phyloP scores from a whole-genome alignment of 176 grass and related monocot species.

The Eragrostis curvula region DNA sequence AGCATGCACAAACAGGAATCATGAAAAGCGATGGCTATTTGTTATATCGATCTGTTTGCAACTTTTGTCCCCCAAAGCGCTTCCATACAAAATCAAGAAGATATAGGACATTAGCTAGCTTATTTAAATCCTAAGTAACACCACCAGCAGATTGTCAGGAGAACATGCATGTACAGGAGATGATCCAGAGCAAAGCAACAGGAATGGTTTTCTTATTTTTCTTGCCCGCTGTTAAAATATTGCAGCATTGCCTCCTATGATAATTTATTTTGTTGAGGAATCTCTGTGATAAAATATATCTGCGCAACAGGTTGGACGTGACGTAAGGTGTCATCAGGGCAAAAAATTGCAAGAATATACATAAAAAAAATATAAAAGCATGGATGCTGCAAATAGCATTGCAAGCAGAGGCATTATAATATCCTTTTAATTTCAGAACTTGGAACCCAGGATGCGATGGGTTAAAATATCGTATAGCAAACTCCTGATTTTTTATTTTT shows the following conservation, averaged over 20 bases:
- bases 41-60: neutral
- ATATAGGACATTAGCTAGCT: neutral
- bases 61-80: constrained; percentile 1
- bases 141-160: neutral
- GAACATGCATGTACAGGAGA: constrained; percentile 20
- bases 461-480: too few species aligned
- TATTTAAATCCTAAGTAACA: neutral
- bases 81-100: constrained; percentile 18
- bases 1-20: constrained; percentile 40
- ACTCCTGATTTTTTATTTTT: too few species aligned
- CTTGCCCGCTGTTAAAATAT: neutral
- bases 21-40: neutral
- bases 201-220: neutral
- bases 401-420: too few species aligned
- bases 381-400: too few species aligned
- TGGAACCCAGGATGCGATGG: too few species aligned
- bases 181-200: neutral
- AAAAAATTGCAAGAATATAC: neutral
- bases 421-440: too few species aligned
- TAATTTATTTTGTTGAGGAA: too few species aligned
- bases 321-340: neutral
- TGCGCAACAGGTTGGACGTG: neutral
- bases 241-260: neutral
- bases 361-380: too few species aligned
- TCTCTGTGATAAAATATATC: neutral